Evolutionary conservation across 805 yeast species (phyloP), one percentile per base, ranked within the genome.

Genomic region (Tetrapisispora pingtungensis): DNA sequence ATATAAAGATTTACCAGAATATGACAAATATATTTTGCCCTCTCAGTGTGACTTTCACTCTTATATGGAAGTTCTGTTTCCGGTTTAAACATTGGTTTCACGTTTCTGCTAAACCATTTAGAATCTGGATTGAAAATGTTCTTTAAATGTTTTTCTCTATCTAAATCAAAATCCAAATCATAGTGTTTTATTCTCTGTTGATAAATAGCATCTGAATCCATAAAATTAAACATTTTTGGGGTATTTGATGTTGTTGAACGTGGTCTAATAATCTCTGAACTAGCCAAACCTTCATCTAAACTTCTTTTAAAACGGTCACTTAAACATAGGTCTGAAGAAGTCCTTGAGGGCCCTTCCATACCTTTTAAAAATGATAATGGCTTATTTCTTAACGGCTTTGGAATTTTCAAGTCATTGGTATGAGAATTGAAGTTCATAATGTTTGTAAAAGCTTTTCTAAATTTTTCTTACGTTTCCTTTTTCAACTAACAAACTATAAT

Each of bases 1-100:
- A 85, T 77, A 59, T 84, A 84, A 17, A 93, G 62, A 61, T 85
- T 87, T 2, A 82, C 74, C 28, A 89, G 72, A n/a, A 90, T 83
- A 56, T 83, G 93, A 36, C 84, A 73, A 33, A 90, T 67, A 53
- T 87, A 88, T 43, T 71, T 73, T 15, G 85, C 82, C 46, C 80
- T 83, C 46, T 84, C 94, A 30, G 66, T 65, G 14, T 78, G 78
- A 1, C 77, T 54, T 59, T 87, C 97, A 0, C 81, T 74, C 36
- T 70, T 66, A 61, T 89, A 93, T 0, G 97, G 97, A 24, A 90
- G 68, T 41, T 74, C 55, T 15, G 58, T 63, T 22, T 57, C 59
- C 35, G 67, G 46, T 24, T 56, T 42, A 36, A 67, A 54, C 22
- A 57, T 56, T 33, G 71, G 66, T 33, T 59, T 58, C 10, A 59